Evolutionary conservation across 768 basidiomycete genomes (phyloP), one percentile per base, ranked within the genome.

Genomic region (Sistotremastrum niveocremeum): DNA sequence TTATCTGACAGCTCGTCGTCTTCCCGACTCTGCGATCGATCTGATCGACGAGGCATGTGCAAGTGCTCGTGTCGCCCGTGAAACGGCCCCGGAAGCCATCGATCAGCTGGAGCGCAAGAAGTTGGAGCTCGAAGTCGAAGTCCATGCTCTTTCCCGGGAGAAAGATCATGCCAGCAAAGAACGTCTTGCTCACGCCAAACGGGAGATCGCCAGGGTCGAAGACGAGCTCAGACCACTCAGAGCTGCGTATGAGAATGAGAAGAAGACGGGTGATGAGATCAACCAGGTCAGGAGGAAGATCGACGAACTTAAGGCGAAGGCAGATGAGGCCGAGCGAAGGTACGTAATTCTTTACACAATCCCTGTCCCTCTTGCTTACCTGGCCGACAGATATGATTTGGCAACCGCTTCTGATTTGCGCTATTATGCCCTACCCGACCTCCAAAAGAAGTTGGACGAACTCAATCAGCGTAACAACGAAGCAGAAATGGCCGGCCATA

Each of bases 71-170:
- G 89, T 97, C 29, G 87, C 87, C 30, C 80, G 89, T 38, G 94
- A 99, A 66, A 97, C 91, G 0, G 77, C 85, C 49, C 94, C 94
- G 0, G 94, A 98, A 64, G 83, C 74, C 3, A 85, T 98, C 55
- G 94, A 98, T 65, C 81, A 81, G 52, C 71, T 97, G 11, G 87
- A 94, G 57, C 79, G 91, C 12, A 73, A 72, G 44, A 90, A 86
- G 61, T 74, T 97, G 33, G 87, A 94, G 57, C 73, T 98, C 31
- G 86, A 97, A 57, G 81, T 98, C 12, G 94, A 95, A 59, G 84
- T 95, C 20, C 91, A 95, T 59, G 94, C 94, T 7, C 67, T 97
- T 44, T 86, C 91, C 59, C 77, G 90, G 41, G 91, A 95, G 61
- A 93, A 89, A 61, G 91, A 95, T 49, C 59, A 76, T 4, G 84